Conservation (phyloP, 73 alveolate species). For the Tetrahymena malaccensis region DNA sequence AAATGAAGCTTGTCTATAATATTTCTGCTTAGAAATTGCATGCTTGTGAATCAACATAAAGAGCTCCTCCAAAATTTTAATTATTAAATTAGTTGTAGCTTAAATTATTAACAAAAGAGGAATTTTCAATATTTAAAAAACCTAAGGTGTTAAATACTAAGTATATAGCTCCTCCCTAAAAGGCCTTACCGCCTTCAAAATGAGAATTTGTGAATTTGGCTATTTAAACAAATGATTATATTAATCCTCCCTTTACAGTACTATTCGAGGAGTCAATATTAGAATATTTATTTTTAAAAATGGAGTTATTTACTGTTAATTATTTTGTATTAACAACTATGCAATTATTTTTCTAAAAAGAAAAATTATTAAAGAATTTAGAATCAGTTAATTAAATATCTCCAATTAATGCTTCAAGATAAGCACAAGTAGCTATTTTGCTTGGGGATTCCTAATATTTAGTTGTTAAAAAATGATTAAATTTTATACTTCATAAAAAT, state of each 20-base stretch:
- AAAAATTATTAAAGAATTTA: background rate
- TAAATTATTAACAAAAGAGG: background rate
- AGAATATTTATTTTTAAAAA: background rate
- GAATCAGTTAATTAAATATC: background rate
- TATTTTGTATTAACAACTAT: background rate
- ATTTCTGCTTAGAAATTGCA: background rate
- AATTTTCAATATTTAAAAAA: background rate
- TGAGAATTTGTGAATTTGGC: background rate
- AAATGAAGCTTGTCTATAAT: background rate
- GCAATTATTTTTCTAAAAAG: background rate
- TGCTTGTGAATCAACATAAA: background rate
- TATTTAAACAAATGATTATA: background rate
- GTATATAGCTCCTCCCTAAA: background rate
- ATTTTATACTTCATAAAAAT: too few species aligned
- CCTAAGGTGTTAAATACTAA: background rate
- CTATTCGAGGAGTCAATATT: background rate
- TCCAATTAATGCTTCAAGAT: background rate
- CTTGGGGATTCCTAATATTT: background rate
- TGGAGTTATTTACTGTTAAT: background rate
- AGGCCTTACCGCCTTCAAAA: background rate
- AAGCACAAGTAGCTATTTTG: background rate
- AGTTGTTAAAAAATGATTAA: too few species aligned
- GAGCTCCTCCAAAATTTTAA: background rate
- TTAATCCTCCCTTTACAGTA: background rate
- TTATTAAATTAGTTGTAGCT: background rate